phyloP scores from a whole-genome alignment of 2,329 filamentous ascomycete species.

The Aspergillus clavatus region DNA sequence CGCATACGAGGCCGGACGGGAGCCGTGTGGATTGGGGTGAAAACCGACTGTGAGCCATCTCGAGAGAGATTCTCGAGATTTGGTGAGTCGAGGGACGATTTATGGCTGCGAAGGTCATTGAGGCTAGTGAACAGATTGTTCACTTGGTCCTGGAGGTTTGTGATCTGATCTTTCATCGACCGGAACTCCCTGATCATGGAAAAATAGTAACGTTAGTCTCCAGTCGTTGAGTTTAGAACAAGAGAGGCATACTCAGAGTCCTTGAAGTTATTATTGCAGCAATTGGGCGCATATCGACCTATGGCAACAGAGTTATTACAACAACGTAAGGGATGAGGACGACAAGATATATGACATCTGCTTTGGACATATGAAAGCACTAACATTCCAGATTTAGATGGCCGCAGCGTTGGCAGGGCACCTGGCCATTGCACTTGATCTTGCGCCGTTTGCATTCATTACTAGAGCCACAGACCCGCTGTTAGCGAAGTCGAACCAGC shows the following conservation, averaged over 20 bases:
- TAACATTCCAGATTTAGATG: constrained; percentile 58
- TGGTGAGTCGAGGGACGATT: constrained; percentile 30
- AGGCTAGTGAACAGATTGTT: constrained; percentile 69
- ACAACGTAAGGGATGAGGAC: background rate
- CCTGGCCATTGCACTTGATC: constrained; percentile 65
- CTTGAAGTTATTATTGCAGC: constrained; percentile 73
- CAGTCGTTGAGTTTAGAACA: too few relatives aligned
- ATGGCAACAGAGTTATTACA: background rate
- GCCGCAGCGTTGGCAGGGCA: constrained; percentile 60
- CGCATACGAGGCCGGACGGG: constrained; percentile 48
- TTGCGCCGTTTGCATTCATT: constrained; percentile 64
- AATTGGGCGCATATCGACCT: constrained; percentile 61
- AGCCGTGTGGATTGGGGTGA: constrained; percentile 35
- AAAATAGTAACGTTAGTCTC: background rate
- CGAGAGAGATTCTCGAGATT: constrained; percentile 33
- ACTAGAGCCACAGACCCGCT: constrained; percentile 29
- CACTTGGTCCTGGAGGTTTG: constrained; percentile 76
- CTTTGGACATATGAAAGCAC: constrained; percentile 2
- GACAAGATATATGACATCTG: background rate
- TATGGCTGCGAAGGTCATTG: constrained; percentile 57
- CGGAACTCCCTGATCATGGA: constrained; percentile 63
- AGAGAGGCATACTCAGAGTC: constrained; percentile 64
- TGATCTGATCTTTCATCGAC: constrained; percentile 70
- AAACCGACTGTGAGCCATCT: constrained; percentile 37
- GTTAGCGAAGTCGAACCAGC: constrained; percentile 9